phyloP scores from a whole-genome alignment of 2,329 filamentous ascomycete species.

The Cryphonectria japonica region DNA sequence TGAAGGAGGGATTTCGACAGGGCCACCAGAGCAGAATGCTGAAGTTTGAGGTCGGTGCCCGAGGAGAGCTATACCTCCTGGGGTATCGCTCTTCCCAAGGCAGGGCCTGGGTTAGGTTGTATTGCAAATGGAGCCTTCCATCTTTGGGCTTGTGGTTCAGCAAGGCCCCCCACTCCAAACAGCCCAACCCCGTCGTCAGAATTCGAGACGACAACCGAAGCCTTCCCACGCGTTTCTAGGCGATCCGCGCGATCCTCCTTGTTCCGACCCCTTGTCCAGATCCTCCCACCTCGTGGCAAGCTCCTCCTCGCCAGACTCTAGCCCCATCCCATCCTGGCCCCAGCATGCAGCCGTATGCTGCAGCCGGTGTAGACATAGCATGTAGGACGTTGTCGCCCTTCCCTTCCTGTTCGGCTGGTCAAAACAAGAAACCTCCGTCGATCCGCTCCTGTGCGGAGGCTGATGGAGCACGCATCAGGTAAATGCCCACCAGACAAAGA shows the following conservation, averaged over 20 bases:
- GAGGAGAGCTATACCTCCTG: constrained; percentile 17
- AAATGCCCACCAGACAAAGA: not conserved
- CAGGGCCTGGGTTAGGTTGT: constrained; percentile 20
- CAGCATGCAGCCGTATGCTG: constrained; percentile 22
- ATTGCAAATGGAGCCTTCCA: constrained; percentile 14
- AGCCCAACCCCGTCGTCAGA: constrained; percentile 19
- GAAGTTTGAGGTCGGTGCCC: constrained; percentile 20
- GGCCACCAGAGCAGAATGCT: not conserved
- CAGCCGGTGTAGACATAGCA: constrained; percentile 17
- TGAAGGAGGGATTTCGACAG: not conserved
- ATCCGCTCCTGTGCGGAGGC: constrained; percentile 22
- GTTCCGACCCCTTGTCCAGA: constrained; percentile 18
- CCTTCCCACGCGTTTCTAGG: constrained; percentile 22
- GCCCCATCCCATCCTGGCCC: constrained; percentile 24
- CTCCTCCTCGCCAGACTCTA: constrained; percentile 14
- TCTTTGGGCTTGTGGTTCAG: constrained; percentile 4
- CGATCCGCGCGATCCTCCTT: constrained; percentile 22
- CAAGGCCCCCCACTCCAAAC: constrained; percentile 7
- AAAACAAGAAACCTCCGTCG: constrained; percentile 18
- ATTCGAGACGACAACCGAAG: constrained; percentile 22
- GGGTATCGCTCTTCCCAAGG: constrained; percentile 12
- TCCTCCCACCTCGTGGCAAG: constrained; percentile 29
- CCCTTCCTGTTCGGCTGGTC: constrained; percentile 21
- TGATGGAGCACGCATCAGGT: not conserved
- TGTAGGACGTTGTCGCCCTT: constrained; percentile 22